Evolutionary conservation across 176 grass and related monocot genomes (phyloP), one percentile per base, ranked within the genome.

Genomic region (Eleusine coracana): DNA sequence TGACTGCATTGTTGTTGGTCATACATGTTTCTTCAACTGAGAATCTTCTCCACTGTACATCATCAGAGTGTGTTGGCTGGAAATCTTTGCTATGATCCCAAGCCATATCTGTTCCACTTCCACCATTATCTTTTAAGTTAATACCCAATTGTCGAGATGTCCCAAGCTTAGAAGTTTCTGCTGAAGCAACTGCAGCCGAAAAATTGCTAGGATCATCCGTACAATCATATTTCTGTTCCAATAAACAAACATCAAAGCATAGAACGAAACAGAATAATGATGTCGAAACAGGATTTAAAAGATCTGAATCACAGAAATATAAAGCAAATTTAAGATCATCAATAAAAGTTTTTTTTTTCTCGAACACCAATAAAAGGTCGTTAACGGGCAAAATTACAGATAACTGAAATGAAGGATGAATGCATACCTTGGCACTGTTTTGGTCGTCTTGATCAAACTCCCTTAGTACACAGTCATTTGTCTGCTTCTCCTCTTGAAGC

Each of bases 11-110:
- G 67, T 42, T 74, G 17, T 29, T 80, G 6, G 76, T 74, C 61
- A 36, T 56, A 23, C 34, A 63, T 80, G 34, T 56, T 56, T 86
- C 34, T 18, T 50, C 16, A 64, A 77, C 54, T 66, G 76, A 63
- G 8, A 51, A 41, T 79, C n/a, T 71, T 52, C 67, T 79, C 6
- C 23, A 16, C 3, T 39, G 58, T 54, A 79, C 67, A 46, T 42
- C 42, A 20, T 29, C 56, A 10, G 42, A 67, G n/a, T 23, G 46
- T 7, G 21, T 65, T 73, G 76, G 46, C 23, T 80, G 58, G 84
- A 80, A 86, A 18, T 86, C 69, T 37, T 86, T 86, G 62, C 59
- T 75, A 80, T 81, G 70, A 25, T 50, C 84, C 84, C 84, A 86
- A 45, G 77, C 73, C 5, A 25, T 58, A 58, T 86, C 77, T 59